A percentile compares a stretch with the other conserved stretches of the same genome.
These are phyloP conservation scores for Aspergillus latus DNA, from an alignment of 2,329 filamentous ascomycete genomes.

Conservation along the genomic window DNA sequence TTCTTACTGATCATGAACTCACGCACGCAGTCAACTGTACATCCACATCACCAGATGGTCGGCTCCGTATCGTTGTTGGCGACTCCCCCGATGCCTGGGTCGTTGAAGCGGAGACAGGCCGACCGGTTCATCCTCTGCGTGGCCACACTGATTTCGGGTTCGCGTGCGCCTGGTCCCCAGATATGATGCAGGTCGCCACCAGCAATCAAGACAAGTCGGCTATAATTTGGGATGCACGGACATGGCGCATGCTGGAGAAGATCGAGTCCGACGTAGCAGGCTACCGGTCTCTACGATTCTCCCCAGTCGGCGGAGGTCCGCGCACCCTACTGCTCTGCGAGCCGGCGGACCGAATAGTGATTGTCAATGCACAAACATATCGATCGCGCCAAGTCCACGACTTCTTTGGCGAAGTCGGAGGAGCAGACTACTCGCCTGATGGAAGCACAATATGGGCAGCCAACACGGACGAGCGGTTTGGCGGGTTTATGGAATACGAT, in stretches of 20 bases:
- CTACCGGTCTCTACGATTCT: conserved; percentile 46
- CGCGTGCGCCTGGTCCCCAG: conserved; percentile 48
- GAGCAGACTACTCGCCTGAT: conserved; percentile 44
- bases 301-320: conserved; percentile 45
- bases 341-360: conserved; percentile 45
- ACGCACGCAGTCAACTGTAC: conserved; percentile 47
- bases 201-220: conserved; percentile 49
- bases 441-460: conserved; percentile 45
- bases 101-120: conserved; percentile 45
- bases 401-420: conserved; percentile 49
- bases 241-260: conserved; percentile 40
- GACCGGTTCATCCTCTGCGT: conserved; percentile 37
- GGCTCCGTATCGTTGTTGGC: conserved; percentile 47
- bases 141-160: conserved; percentile 48
- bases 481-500: conserved; percentile 48
- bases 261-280: conserved; percentile 48
- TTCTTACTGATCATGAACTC: conserved; percentile 39
- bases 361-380: conserved; percentile 47
- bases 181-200: conserved; percentile 49
- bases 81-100: conserved; percentile 45
- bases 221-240: conserved; percentile 49
- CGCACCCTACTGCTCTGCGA: conserved; percentile 46
- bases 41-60: conserved; percentile 44
- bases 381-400: conserved; percentile 45
- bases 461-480: conserved; percentile 45